Conservation (phyloP, 257 asterid species). For the Solanum medicagineum region DNA sequence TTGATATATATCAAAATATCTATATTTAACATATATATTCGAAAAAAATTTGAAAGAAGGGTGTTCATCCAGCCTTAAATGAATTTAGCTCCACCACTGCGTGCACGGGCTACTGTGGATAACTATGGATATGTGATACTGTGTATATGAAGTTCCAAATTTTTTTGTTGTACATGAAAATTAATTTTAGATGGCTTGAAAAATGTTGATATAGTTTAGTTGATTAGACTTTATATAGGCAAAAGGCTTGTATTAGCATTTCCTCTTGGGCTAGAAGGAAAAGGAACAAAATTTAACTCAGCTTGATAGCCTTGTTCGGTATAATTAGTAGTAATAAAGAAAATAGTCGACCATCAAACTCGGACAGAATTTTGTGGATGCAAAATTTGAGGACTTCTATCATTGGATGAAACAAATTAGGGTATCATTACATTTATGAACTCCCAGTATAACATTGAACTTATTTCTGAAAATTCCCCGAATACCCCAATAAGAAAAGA, state of each 20-base stretch:
- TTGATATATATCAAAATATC: too few relatives aligned
- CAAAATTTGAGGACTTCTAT: not conserved
- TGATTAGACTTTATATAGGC: not conserved
- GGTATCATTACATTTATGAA: not conserved
- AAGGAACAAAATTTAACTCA: not conserved
- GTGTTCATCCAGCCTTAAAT: too few relatives aligned
- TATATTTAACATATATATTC: too few relatives aligned
- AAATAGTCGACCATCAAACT: not conserved
- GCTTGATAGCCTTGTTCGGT: not conserved
- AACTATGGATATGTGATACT: too few relatives aligned
- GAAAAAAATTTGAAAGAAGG: too few relatives aligned
- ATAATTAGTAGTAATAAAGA: not conserved
- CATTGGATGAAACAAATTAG: not conserved
- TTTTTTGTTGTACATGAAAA: too few relatives aligned
- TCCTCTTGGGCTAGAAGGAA: not conserved
- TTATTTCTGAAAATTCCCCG: not conserved
- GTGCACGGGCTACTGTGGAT: too few relatives aligned
- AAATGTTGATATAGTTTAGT: too few relatives aligned
- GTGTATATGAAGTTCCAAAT: too few relatives aligned
- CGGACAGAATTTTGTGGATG: not conserved
- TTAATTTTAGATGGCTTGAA: too few relatives aligned
- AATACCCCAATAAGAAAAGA: not conserved
- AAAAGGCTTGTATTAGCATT: not conserved
- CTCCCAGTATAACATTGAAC: not conserved
- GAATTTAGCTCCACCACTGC: too few relatives aligned